phyloP scores from a whole-genome alignment of 371 early-diverging fungal species.

The Capillidium heterosporum region DNA sequence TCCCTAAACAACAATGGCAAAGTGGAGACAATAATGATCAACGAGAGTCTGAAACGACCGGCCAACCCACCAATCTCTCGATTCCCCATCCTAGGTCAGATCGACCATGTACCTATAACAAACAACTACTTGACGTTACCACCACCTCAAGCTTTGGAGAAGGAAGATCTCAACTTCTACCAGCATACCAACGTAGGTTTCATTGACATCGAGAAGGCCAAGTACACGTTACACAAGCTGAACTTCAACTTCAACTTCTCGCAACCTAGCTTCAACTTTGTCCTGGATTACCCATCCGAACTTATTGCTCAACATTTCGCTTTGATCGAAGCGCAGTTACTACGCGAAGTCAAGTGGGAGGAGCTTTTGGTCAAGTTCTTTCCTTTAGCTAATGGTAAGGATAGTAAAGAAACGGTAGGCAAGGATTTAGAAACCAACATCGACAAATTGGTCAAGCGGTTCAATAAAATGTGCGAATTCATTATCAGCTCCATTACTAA shows the following conservation, averaged over 20 bases:
- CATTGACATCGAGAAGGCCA: background rate
- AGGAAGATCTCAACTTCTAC: too few relatives aligned
- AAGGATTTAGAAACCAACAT: background rate
- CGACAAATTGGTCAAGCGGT: background rate
- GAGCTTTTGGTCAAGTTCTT: constrained; percentile 18
- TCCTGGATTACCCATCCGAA: constrained; percentile 30
- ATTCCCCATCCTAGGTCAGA: background rate
- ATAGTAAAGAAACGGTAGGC: too few relatives aligned
- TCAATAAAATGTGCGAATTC: background rate
- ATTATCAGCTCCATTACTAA: background rate
- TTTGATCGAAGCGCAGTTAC: constrained; percentile 28
- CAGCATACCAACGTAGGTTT: too few relatives aligned
- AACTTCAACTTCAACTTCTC: background rate
- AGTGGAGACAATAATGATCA: background rate
- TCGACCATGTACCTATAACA: background rate
- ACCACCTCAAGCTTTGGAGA: background rate
- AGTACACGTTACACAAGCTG: background rate
- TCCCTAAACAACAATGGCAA: too few relatives aligned
- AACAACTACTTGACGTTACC: background rate
- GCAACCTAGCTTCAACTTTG: constrained; percentile 13
- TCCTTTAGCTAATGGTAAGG: too few relatives aligned
- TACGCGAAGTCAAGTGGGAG: constrained; percentile 34
- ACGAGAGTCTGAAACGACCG: background rate
- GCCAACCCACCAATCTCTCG: background rate
- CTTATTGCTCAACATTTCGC: constrained; percentile 37